Conservation (phyloP, 345 rosid species). For the Excoecaria agallocha region DNA sequence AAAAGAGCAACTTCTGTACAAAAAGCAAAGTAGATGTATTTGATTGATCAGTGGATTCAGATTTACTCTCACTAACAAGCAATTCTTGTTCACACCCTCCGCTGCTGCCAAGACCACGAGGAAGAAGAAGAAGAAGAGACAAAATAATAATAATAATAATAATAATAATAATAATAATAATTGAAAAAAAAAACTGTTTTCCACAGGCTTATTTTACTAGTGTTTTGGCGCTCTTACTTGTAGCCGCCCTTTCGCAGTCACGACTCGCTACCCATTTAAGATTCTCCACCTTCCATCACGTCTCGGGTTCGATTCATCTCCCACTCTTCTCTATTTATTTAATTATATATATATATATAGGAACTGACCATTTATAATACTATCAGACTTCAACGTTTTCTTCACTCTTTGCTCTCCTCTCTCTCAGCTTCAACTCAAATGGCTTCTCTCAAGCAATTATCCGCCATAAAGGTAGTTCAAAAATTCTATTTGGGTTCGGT, state of each 20-base stretch:
- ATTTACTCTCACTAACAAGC: too few relatives aligned
- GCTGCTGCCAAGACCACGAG: too few relatives aligned
- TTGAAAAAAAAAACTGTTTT: too few relatives aligned
- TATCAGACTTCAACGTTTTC: constrained; percentile 9
- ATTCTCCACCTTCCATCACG: constrained; percentile 22
- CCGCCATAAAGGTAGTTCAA: constrained; percentile 53
- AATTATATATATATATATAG: not conserved
- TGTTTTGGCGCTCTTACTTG: too few relatives aligned
- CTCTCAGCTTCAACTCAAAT: constrained; percentile 22
- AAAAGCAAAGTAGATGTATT: too few relatives aligned
- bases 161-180: too few relatives aligned
- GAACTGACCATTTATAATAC: constrained; percentile 4
- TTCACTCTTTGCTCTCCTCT: constrained; percentile 5
- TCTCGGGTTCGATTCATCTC: constrained; percentile 38
- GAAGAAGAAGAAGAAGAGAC: not conserved
- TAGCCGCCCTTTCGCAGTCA: not conserved
- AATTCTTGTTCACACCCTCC: too few relatives aligned
- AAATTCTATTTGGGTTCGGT: not conserved
- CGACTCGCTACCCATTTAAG: not conserved
- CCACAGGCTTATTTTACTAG: too few relatives aligned
- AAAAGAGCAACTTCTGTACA: too few relatives aligned
- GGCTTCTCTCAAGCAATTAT: constrained; percentile 48
- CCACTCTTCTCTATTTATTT: not conserved
- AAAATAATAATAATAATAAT: too few relatives aligned
- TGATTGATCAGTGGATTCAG: too few relatives aligned